A percentile compares a stretch with the other conserved stretches of the same genome.
Evolutionary conservation across 75 land plant genomes (phyloP).

Genomic region (Picea glauca): DNA sequence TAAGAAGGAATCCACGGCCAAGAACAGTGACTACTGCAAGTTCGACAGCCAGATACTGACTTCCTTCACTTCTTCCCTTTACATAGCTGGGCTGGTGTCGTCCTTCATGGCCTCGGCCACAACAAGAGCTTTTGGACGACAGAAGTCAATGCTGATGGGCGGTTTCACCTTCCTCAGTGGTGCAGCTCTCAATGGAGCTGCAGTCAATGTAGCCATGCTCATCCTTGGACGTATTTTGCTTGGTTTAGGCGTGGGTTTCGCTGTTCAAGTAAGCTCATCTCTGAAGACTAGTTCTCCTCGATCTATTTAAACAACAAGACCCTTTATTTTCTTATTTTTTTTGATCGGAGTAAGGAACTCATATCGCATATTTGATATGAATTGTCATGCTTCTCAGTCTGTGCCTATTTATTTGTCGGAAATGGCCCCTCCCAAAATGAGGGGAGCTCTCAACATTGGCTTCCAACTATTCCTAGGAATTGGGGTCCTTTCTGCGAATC

Average conservation of each 20-base stretch:
- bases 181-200: conserved; percentile 17
- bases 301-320: background rate
- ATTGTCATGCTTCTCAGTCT: background rate
- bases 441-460: conserved; percentile 75
- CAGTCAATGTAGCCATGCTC: conserved; percentile 19
- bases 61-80: conserved; percentile 40
- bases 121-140: conserved; percentile 24
- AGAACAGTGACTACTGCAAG: conserved; percentile 27
- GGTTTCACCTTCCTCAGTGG: conserved; percentile 19
- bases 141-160: conserved; percentile 29
- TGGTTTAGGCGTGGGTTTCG: conserved; percentile 21
- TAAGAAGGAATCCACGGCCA: conserved; percentile 2
- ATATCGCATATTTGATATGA: background rate
- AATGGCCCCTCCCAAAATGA: conserved; percentile 67
- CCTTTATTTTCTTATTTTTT: background rate
- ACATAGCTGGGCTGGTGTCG: conserved; percentile 30
- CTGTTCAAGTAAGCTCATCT: conserved; percentile 14
- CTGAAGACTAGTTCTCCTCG: too few species aligned
- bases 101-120: conserved; percentile 19
- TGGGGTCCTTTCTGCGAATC: conserved; percentile 62
- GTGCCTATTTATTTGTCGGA: conserved; percentile 74
- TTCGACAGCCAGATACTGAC: conserved; percentile 36
- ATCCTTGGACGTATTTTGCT: conserved; percentile 23
- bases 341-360: background rate
- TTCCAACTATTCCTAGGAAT: conserved; percentile 65